Conservation (phyloP, 208 protist genomes). For the Naegleria lovaniensis region DNA sequence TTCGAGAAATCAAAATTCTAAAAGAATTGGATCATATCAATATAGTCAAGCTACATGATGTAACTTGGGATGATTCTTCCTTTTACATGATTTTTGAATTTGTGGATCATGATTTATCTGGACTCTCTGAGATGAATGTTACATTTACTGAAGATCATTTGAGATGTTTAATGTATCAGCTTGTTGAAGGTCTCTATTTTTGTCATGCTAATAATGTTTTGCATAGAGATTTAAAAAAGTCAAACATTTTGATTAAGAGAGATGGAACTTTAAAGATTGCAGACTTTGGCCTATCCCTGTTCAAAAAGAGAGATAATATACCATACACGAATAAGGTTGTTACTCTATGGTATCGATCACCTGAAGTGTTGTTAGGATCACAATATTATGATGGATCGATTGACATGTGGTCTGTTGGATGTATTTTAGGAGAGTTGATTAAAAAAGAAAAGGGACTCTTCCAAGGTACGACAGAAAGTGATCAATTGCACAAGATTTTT, state of each 20-base stretch:
- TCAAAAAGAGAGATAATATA: background rate
- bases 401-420: slow-evolving; percentile 76
- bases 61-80: slow-evolving; percentile 35
- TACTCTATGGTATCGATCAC: slow-evolving; percentile 34
- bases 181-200: slow-evolving; percentile 26
- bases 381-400: slow-evolving; percentile 32
- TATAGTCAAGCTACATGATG: slow-evolving; percentile 48
- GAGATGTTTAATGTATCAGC: slow-evolving; percentile 35
- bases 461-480: slow-evolving; percentile 54
- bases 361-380: slow-evolving; percentile 29
- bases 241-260: slow-evolving; percentile 40
- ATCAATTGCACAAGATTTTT: slow-evolving; percentile 65
- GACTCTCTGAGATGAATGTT: slow-evolving; percentile 30
- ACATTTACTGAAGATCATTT: slow-evolving; percentile 32
- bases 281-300: background rate
- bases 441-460: slow-evolving; percentile 48
- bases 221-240: slow-evolving; percentile 43
- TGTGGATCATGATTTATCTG: slow-evolving; percentile 34
- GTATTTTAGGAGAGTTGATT: slow-evolving; percentile 68
- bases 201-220: slow-evolving; percentile 36
- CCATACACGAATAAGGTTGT: slow-evolving; percentile 34
- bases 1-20: slow-evolving; percentile 41
- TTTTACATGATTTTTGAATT: slow-evolving; percentile 56
- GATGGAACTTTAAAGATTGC: slow-evolving; percentile 37
- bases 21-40: slow-evolving; percentile 44